Evolutionary conservation across 2,329 filamentous ascomycete genomes (phyloP).

Genomic region (Podosphaera xanthii): DNA sequence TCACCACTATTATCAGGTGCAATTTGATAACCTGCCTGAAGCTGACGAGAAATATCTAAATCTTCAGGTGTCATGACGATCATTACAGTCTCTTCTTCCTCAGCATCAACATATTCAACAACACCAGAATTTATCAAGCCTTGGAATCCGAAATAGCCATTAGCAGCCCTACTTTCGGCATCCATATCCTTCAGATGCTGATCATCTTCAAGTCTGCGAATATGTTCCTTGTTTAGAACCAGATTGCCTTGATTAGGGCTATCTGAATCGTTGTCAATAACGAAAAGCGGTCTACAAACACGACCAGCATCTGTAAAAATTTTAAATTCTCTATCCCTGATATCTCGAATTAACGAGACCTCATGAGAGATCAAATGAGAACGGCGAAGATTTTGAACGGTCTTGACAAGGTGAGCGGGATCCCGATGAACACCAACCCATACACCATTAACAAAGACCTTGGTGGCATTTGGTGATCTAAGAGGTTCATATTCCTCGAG

Average conservation of each 20-base stretch:
- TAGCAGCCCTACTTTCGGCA: conserved; percentile 30
- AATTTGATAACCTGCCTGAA: conserved; percentile 40
- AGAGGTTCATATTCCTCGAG: conserved; percentile 83
- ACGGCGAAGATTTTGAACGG: conserved; percentile 55
- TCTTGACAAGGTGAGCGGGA: conserved; percentile 60
- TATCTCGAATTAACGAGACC: conserved; percentile 85
- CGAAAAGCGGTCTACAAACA: conserved; percentile 82
- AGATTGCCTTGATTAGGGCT: conserved; percentile 56
- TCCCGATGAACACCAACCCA: conserved; percentile 95
- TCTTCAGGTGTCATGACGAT: conserved; percentile 98
- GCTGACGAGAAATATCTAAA: conserved; percentile 51
- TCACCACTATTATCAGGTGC: conserved; percentile 42
- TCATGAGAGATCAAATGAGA: conserved; percentile 72
- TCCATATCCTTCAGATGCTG: conserved; percentile 36
- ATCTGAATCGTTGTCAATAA: conserved; percentile 65
- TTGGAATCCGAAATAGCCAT: conserved; percentile 62
- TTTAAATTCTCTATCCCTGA: conserved; percentile 92
- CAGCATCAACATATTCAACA: conserved; percentile 89
- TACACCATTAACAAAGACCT: conserved; percentile 93
- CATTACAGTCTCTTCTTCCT: conserved; percentile 97
- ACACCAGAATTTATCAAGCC: conserved; percentile 65
- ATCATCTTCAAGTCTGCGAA: conserved; percentile 53
- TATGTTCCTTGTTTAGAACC: conserved; percentile 65
- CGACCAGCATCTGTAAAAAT: conserved; percentile 94
- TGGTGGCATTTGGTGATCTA: conserved; percentile 75